These are phyloP conservation scores for Microsporum audouinii DNA, from an alignment of 2,329 filamentous ascomycete genomes.

Conservation along the genomic window DNA sequence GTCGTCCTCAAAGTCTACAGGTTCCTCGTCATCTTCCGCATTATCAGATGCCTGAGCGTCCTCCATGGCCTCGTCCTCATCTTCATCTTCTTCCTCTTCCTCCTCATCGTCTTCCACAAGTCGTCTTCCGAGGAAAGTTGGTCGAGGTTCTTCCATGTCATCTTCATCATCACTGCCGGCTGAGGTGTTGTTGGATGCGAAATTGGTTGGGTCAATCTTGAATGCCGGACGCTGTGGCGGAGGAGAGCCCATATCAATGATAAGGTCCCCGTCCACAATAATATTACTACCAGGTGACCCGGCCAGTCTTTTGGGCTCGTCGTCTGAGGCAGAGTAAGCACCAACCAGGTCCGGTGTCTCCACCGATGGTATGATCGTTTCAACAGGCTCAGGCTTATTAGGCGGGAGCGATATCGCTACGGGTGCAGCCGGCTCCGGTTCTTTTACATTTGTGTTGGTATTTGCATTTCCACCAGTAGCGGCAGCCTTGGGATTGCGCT, in stretches of 20 bases:
- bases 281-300: constrained; percentile 33
- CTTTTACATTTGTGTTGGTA: background rate
- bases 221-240: constrained; percentile 30
- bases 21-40: constrained; percentile 19
- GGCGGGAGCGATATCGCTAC: constrained; percentile 10
- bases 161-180: constrained; percentile 29
- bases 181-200: constrained; percentile 33
- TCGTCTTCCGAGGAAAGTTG: constrained; percentile 25
- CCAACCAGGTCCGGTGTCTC: constrained; percentile 19
- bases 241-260: constrained; percentile 40
- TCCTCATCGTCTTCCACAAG: constrained; percentile 10
- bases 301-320: constrained; percentile 23
- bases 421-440: constrained; percentile 5
- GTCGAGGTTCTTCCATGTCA: constrained; percentile 25
- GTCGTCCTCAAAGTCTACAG: constrained; percentile 38
- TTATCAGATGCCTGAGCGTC: constrained; percentile 12
- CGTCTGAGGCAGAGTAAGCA: constrained; percentile 25
- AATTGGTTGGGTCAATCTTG: constrained; percentile 32
- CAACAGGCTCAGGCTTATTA: constrained; percentile 16
- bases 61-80: constrained; percentile 21
- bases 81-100: constrained; percentile 15
- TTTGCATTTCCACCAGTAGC: background rate
- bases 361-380: constrained; percentile 10
- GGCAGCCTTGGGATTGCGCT: constrained; percentile 2
- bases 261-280: constrained; percentile 37